Evolutionary conservation across 768 basidiomycete species (phyloP).

Genomic region (Trametes maxima): DNA sequence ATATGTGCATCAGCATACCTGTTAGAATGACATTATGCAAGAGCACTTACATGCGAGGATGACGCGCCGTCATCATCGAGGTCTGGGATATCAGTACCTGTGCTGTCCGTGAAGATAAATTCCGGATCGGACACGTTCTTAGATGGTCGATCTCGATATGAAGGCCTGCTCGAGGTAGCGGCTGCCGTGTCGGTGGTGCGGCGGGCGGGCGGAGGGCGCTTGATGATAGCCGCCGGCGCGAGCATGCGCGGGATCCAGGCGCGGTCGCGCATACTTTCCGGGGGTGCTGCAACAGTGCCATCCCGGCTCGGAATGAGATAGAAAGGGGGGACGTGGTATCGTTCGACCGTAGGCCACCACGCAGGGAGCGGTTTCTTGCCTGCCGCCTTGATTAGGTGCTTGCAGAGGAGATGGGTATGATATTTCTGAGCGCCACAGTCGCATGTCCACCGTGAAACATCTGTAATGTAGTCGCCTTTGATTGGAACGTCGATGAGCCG

Average conservation of each 20-base stretch:
- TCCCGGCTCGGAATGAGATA: conserved; percentile 11
- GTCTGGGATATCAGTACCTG: not conserved
- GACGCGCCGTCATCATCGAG: not conserved
- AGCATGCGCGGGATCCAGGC: not conserved
- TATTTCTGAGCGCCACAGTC: conserved; percentile 22
- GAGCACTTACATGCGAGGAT: not conserved
- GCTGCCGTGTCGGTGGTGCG: too few relatives aligned
- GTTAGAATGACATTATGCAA: not conserved
- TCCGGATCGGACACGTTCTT: too few relatives aligned
- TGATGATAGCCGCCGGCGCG: not conserved
- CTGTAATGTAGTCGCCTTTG: conserved; percentile 7
- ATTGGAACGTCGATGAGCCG: conserved; percentile 1
- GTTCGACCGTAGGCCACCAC: not conserved
- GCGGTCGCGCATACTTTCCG: not conserved
- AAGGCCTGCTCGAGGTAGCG: too few relatives aligned
- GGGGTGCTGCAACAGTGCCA: not conserved
- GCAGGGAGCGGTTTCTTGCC: too few relatives aligned
- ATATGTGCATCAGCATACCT: not conserved
- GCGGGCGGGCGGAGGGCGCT: not conserved
- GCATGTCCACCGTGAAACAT: conserved; percentile 11
- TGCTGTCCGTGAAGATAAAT: too few relatives aligned
- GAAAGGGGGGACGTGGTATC: conserved; percentile 19
- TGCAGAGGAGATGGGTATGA: conserved; percentile 14
- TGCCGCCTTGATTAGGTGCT: conserved; percentile 16
- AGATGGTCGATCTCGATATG: not conserved